Evolutionary conservation across 352 stramenopile genomes (phyloP).

Genomic region (Pseudoperonospora humuli): DNA sequence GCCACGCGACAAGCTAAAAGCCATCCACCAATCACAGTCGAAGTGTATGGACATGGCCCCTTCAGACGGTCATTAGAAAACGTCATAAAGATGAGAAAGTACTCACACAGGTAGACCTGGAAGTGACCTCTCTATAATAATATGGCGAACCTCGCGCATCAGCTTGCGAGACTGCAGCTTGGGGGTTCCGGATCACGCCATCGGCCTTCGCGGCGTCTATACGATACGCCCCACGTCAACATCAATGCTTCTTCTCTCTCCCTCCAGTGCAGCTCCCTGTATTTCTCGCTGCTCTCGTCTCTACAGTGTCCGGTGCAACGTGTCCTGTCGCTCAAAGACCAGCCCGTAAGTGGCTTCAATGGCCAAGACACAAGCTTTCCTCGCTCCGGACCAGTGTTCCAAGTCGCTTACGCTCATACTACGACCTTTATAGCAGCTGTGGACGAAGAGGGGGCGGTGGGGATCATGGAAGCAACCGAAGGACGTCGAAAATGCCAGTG

Average conservation of each 20-base stretch:
- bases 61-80: too few species aligned
- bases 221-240: conserved; percentile 1
- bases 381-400: conserved; percentile 34
- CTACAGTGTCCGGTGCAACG: conserved; percentile 25
- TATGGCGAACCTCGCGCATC: conserved; percentile 24
- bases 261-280: conserved; percentile 17
- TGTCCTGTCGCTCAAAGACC: conserved; percentile 15
- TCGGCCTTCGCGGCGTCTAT: conserved; percentile 11
- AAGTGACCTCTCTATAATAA: too few species aligned
- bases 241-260: conserved; percentile 10
- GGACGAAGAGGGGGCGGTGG: conserved; percentile 50
- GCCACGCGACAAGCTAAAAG: too few species aligned
- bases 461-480: conserved; percentile 26
- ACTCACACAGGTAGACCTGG: too few species aligned
- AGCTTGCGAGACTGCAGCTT: conserved; percentile 36
- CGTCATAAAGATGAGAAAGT: too few species aligned
- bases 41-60: too few species aligned
- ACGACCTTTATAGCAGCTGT: conserved; percentile 32
- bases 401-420: conserved; percentile 36
- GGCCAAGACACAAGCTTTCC: conserved; percentile 9
- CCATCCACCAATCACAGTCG: too few species aligned
- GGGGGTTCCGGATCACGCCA: conserved; percentile 16
- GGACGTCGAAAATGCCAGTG: conserved; percentile 28
- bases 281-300: conserved; percentile 21
- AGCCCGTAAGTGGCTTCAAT: conserved; percentile 1